Percentiles rank a stretch among this genome's conserved stretches.
These are phyloP conservation scores for Notholithocarpus densiflorus DNA, from an alignment of 306 rosid species.

Conservation along the genomic window DNA sequence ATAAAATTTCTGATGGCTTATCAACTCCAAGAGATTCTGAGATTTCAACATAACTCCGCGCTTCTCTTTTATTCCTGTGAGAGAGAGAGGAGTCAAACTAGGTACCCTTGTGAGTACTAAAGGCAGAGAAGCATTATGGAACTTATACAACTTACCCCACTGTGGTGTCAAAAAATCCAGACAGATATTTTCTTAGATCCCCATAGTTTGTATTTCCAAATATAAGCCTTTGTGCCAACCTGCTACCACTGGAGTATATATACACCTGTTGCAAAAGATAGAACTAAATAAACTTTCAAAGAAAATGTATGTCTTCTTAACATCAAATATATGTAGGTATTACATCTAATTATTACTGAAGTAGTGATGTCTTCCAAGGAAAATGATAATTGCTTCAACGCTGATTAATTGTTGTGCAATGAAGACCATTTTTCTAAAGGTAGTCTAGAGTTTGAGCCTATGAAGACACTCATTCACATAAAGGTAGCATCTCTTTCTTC, in stretches of 20 bases:
- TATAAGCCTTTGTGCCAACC: slow-evolving; percentile 89
- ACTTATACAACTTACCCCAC: slow-evolving; percentile 61
- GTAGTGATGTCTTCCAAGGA: slow-evolving; percentile 15
- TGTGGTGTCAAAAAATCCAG: slow-evolving; percentile 85
- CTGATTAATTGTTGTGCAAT: slow-evolving; percentile 9
- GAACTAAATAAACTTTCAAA: slow-evolving; percentile 2
- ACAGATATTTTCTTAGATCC: slow-evolving; percentile 75
- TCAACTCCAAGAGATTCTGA: slow-evolving; percentile 77
- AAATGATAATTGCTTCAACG: slow-evolving; percentile 4
- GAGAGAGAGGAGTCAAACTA: slow-evolving; percentile 13
- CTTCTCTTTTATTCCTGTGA: slow-evolving; percentile 83
- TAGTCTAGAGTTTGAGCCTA: not conserved
- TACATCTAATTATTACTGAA: not conserved
- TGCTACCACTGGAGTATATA: slow-evolving; percentile 97
- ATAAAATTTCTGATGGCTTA: slow-evolving; percentile 75
- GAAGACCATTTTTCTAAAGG: not conserved
- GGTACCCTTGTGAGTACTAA: slow-evolving; percentile 5
- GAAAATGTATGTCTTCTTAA: slow-evolving; percentile 15
- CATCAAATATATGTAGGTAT: slow-evolving; percentile 5
- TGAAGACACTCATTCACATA: not conserved
- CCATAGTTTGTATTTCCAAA: slow-evolving; percentile 85
- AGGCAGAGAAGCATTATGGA: not conserved
- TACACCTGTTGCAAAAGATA: slow-evolving; percentile 59
- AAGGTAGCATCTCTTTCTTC: not conserved
- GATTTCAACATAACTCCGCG: slow-evolving; percentile 68